Evolutionary conservation across 768 basidiomycete genomes (phyloP), one percentile per base, ranked within the genome.

Genomic region (Leccinum obscurum): DNA sequence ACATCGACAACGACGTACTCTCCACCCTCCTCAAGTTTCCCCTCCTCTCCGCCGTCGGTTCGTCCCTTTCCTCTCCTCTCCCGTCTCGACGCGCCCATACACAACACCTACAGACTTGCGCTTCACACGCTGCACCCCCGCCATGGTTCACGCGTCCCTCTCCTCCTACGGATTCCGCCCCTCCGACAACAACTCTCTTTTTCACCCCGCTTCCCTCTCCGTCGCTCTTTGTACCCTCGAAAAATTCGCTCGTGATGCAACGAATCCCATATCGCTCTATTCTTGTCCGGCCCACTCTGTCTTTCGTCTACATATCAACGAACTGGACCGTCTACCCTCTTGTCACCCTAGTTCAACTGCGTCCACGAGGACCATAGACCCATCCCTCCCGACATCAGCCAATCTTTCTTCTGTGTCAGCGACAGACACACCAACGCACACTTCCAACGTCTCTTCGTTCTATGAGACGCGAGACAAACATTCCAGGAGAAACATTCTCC

Each of bases 1-100:
- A 75, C 22, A 74, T 90, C 59, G 77, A 79, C 20, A 69, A 83
- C 64, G 64, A 74, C 2, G 78, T 80, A 3, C 77, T 82, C 59
- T 57, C 71, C 2, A 63, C 73, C 34, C 73, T 90, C 1, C 39
- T 60, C 49, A 73, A 69, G 22, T 86, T 90, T 59, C 82, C 83
- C 20, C 77, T 89, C 37, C 81, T 90, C 28, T 81, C 81, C 28
- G 82, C 82, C 20, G 62, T 90, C 63, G 89, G 88, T 87, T 55
- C 32, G 83, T 80, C 26, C 13, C 22, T 15, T 24, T 48, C 20
- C 22, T 15, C 39, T 56, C 35, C 15, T 52, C 46, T 35, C 51
- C 52, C 55, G 28, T 52, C 30, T 49, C 28, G 34, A 51, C 52
- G 30, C 44, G 56, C 58, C 30, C 59, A 54, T 54, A 53, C 54